Evolutionary conservation across 192 early-diverging fungal species (phyloP), one percentile per base, ranked within the genome.

Genomic region (Haplosporangium gracile): DNA sequence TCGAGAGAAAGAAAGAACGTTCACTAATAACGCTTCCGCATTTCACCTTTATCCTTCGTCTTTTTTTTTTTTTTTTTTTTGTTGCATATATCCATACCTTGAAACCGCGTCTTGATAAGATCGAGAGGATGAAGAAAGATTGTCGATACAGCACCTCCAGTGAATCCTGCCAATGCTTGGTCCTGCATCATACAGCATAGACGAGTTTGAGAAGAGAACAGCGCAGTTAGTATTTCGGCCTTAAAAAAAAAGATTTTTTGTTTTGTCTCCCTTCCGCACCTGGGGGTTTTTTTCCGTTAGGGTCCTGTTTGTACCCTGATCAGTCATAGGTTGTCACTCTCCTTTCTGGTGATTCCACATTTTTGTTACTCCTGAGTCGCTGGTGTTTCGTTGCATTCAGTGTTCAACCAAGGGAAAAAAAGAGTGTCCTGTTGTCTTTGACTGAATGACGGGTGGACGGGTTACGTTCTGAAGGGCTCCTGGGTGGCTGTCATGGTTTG

Each of bases 91-190:
- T 51, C 18, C 55, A 51, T 91, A 93, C 94, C 93, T 92, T 99
- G 98, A 72, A 98, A 92, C 42, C 97, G 90, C 16, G 95, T 97
- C 80, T 99, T 99, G 65, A 99, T 91, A 38, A 99, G 85, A 89
- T 99, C 98, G n/a, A 99, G 83, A 34, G 98, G 98, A 82, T 98
- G 97, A 68, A 99, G 90, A 32, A 92, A 75, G 6, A 91, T 89
- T 0, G 98, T 99, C 20, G 97, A 96, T 18, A 94, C 92, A 7
- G 95, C 88, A 20, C 97, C 98, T 1, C 97, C 98, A 32, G 91
- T 89, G 70, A 98, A 94, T 5, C 98, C 98, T 1, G 98, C 96
- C 47, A 97, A 69, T 34, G 96, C 97, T 86, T 99, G 95, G 87
- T 98, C 97, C 92, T 93, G 82, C 65, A 24, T 5, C 29, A 65